Evolutionary conservation across 2,329 filamentous ascomycete species (phyloP).

Genomic region (Apiospora phragmitis): DNA sequence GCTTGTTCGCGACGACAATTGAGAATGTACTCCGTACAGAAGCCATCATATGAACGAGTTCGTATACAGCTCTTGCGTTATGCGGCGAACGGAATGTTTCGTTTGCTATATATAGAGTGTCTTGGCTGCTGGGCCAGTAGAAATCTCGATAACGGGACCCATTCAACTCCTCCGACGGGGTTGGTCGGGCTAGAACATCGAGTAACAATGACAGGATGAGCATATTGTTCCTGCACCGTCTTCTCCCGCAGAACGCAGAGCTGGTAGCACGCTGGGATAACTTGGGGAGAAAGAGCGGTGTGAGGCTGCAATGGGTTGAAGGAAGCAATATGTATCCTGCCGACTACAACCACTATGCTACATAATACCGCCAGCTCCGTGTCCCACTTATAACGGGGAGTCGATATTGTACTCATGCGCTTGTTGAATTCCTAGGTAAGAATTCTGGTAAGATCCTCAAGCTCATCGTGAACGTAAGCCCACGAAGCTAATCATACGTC

Average conservation of each 20-base stretch:
- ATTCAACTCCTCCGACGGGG: not conserved
- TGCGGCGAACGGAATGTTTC: not conserved
- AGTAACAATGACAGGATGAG: not conserved
- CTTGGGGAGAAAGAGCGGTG: slow-evolving; percentile 8
- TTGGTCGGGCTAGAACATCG: not conserved
- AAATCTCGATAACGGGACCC: not conserved
- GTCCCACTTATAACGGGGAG: slow-evolving; percentile 1
- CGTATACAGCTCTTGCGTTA: not conserved
- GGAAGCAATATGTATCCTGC: slow-evolving; percentile 4
- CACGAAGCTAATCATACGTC: not conserved
- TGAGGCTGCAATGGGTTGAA: not conserved
- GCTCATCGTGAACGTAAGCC: not conserved
- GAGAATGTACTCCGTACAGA: not conserved
- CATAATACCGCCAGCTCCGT: not conserved
- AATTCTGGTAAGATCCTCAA: not conserved
- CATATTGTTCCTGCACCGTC: not conserved
- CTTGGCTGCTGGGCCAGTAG: not conserved
- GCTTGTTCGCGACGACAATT: not conserved
- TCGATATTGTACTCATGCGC: not conserved
- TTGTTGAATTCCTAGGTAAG: not conserved
- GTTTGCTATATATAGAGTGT: not conserved
- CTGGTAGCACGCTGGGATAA: not conserved
- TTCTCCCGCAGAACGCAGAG: not conserved
- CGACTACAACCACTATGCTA: not conserved
- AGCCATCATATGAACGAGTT: not conserved